Evolutionary conservation across 1,139 yeast genomes (phyloP).

Genomic region (Wickerhamiella infanticola): DNA sequence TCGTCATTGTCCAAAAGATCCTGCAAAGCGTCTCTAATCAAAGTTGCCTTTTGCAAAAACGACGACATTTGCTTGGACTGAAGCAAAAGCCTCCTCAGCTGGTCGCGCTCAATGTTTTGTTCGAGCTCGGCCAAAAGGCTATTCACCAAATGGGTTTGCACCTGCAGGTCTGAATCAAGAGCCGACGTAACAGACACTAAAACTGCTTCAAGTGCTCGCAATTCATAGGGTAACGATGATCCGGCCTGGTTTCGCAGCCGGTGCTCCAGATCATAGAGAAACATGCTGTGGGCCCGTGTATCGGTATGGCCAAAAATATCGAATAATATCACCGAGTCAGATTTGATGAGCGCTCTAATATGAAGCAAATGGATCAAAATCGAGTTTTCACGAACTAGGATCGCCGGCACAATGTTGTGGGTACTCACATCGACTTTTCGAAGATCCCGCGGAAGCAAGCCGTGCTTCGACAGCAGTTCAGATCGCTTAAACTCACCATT

Average conservation of each 20-base stretch:
- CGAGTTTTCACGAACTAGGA: slow-evolving; percentile 62
- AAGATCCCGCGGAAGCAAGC: slow-evolving; percentile 65
- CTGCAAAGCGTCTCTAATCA: slow-evolving; percentile 74
- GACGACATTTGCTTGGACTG: slow-evolving; percentile 69
- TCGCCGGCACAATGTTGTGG: slow-evolving; percentile 79
- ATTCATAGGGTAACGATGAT: slow-evolving; percentile 44
- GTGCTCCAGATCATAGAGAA: slow-evolving; percentile 76
- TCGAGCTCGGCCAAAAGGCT: slow-evolving; percentile 69
- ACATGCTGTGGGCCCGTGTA: slow-evolving; percentile 51
- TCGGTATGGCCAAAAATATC: slow-evolving; percentile 47
- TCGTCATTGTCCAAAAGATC: slow-evolving; percentile 86
- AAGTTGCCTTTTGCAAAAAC: slow-evolving; percentile 67
- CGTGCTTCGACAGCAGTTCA: slow-evolving; percentile 58
- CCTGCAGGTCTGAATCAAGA: slow-evolving; percentile 70
- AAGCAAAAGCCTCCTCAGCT: slow-evolving; percentile 61
- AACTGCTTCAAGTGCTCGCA: slow-evolving; percentile 79
- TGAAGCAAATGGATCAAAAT: slow-evolving; percentile 70
- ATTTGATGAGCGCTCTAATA: slow-evolving; percentile 71
- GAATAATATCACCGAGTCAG: slow-evolving; percentile 67
- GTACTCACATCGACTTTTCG: slow-evolving; percentile 80
- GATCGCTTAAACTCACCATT: slow-evolving; percentile 67
- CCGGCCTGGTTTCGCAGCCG: slow-evolving; percentile 37
- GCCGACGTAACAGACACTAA: slow-evolving; percentile 72
- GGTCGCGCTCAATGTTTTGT: slow-evolving; percentile 68
- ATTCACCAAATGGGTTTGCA: slow-evolving; percentile 59